phyloP scores from a whole-genome alignment of 148 eudicot species.

The Fagopyrum homotropicum region DNA sequence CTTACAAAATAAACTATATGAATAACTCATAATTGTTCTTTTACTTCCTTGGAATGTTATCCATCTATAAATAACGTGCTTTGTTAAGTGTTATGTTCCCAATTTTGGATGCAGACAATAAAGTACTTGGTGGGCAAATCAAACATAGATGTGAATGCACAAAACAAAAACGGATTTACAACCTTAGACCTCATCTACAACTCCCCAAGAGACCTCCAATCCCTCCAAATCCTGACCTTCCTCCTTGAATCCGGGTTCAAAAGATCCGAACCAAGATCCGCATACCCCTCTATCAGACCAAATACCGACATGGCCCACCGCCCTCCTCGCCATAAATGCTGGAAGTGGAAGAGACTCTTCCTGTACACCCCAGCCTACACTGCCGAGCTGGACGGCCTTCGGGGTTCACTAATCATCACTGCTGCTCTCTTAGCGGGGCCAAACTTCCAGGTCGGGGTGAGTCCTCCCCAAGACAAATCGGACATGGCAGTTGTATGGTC shows the following conservation, averaged over 20 bases:
- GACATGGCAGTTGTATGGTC: constrained; percentile 2
- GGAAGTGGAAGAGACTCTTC: not conserved
- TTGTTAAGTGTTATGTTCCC: not conserved
- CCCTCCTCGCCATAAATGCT: not conserved
- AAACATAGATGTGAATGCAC: constrained; percentile 12
- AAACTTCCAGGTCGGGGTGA: constrained; percentile 4
- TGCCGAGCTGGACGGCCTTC: constrained; percentile 5
- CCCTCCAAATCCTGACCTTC: constrained; percentile 27
- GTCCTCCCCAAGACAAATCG: constrained; percentile 17
- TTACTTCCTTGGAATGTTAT: too few species aligned
- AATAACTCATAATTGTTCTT: too few species aligned
- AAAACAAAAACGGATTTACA: constrained; percentile 28
- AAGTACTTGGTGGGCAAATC: constrained; percentile 23
- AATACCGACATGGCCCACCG: not conserved
- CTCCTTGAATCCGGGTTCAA: constrained; percentile 18
- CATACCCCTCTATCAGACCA: not conserved
- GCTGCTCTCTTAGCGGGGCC: constrained; percentile 20
- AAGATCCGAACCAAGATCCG: not conserved
- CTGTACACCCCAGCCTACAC: not conserved
- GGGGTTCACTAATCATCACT: constrained; percentile 18
- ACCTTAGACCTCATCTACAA: constrained; percentile 29
- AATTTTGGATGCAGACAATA: constrained; percentile 18
- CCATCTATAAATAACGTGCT: not conserved
- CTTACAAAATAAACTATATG: too few species aligned
- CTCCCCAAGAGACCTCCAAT: constrained; percentile 30